Conservation (phyloP, 805 yeast genomes). For the Metschnikowia kofuensis region DNA sequence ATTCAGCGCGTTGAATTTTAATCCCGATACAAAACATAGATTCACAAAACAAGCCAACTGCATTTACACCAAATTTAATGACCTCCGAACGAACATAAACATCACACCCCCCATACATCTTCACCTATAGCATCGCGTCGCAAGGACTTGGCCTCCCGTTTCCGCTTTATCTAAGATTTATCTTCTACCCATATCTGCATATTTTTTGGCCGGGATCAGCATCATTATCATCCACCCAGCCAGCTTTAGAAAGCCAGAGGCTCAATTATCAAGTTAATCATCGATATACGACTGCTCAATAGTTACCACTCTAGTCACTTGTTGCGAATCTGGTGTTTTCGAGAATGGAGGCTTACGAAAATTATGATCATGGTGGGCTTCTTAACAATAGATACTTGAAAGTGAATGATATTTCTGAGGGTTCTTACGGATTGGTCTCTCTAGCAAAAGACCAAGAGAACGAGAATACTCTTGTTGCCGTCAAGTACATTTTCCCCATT, state of each 20-base stretch:
- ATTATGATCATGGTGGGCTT: conserved; percentile 40
- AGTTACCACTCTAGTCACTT: no score
- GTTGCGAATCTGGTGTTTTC: no score
- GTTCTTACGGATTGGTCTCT: conserved; percentile 90
- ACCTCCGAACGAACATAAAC: conserved; percentile 7
- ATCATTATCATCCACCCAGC: neutral
- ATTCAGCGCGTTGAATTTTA: no score
- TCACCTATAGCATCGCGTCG: no score
- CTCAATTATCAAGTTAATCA: no score
- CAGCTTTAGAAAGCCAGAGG: no score
- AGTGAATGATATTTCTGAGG: conserved; percentile 78
- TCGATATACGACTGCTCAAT: no score
- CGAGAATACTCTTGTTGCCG: conserved; percentile 61
- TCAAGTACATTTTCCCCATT: conserved; percentile 74
- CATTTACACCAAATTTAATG: conserved; percentile 5
- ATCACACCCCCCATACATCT: neutral
- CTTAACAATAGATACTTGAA: conserved; percentile 63
- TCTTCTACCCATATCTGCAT: no score
- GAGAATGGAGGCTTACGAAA: conserved; percentile 39
- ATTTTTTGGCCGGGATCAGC: neutral
- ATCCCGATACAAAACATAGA: no score
- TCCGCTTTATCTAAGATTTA: no score
- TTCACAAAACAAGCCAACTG: no score
- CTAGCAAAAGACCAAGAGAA: conserved; percentile 68
- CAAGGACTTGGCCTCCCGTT: no score